Conservation (phyloP, 2,329 filamentous ascomycete genomes). For the Fusarium napiforme region DNA sequence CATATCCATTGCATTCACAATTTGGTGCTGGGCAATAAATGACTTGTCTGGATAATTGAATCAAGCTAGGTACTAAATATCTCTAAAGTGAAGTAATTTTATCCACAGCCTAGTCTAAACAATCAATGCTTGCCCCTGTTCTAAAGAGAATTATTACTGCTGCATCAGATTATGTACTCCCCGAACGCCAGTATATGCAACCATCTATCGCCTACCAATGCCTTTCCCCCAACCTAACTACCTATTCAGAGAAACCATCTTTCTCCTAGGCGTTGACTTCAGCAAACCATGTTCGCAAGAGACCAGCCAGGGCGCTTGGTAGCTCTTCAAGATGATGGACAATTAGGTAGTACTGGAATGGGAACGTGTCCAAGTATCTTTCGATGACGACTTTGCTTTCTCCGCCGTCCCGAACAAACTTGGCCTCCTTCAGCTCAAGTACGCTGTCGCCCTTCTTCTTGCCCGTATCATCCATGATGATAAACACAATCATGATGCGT, state of each 20-base stretch:
- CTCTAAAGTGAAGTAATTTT: neutral
- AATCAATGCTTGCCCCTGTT: neutral
- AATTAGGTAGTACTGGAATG: constrained; percentile 96
- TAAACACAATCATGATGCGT: constrained; percentile 97
- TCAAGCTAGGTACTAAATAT: neutral
- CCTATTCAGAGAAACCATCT: neutral
- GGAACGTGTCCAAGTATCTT: constrained; percentile 94
- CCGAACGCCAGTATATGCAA: constrained; percentile 28
- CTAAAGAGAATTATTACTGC: constrained; percentile 1
- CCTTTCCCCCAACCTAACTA: neutral
- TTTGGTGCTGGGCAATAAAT: neutral
- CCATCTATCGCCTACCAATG: neutral
- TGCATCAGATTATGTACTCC: neutral
- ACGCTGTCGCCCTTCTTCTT: constrained; percentile 72
- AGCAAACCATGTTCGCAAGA: constrained; percentile 96
- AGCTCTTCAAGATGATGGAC: constrained; percentile 92
- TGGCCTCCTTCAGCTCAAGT: constrained; percentile 86
- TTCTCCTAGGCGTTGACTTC: constrained; percentile 63
- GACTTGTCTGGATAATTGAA: neutral
- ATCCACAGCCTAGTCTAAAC: neutral
- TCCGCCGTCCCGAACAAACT: constrained; percentile 76
- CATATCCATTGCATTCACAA: neutral
- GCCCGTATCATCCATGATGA: constrained; percentile 82
- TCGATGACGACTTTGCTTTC: constrained; percentile 81
- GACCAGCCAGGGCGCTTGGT: constrained; percentile 84